A percentile compares a stretch with the other conserved stretches of the same genome.
These are phyloP conservation scores for Pouteria campechiana DNA, from an alignment of 179 eudicot genomes.

Conservation along the genomic window DNA sequence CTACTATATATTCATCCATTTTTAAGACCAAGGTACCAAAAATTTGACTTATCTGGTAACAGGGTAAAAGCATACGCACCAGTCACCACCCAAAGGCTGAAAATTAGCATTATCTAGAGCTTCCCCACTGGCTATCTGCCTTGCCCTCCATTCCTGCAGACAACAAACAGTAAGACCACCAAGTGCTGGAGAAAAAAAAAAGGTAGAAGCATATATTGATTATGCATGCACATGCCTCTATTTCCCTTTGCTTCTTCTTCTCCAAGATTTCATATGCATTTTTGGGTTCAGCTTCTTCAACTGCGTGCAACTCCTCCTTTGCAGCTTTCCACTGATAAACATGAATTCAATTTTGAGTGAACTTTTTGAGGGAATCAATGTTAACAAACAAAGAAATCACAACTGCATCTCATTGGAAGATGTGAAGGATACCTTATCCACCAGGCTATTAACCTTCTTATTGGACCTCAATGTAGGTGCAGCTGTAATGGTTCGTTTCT, in stretches of 20 bases:
- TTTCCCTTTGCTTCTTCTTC: slow-evolving; percentile 80
- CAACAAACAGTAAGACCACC: slow-evolving; percentile 3
- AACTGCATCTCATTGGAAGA: no score
- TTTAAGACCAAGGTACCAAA: background rate
- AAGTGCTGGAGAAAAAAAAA: slow-evolving; percentile 1
- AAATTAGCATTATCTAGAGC: slow-evolving; percentile 96
- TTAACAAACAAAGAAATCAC: background rate
- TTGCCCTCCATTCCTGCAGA: slow-evolving; percentile 81
- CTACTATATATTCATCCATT: no score
- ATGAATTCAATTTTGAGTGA: slow-evolving; percentile 1
- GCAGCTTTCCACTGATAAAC: slow-evolving; percentile 88
- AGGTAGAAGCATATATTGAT: background rate
- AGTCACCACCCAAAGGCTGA: slow-evolving; percentile 95
- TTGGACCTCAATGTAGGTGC: slow-evolving; percentile 73
- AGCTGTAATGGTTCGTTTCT: slow-evolving; percentile 56
- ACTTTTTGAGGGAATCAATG: slow-evolving; percentile 1
- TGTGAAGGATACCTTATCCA: slow-evolving; percentile 92
- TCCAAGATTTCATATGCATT: slow-evolving; percentile 64
- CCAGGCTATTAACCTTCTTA: slow-evolving; percentile 95
- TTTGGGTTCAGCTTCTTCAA: slow-evolving; percentile 75
- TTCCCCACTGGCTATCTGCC: slow-evolving; percentile 92
- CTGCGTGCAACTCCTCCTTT: slow-evolving; percentile 82
- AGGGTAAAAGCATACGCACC: slow-evolving; percentile 29
- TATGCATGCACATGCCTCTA: slow-evolving; percentile 45
- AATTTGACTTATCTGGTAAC: background rate